Base-by-base conservation (phyloP, 78 protist species). In the Diacronema lutheri region DNA sequence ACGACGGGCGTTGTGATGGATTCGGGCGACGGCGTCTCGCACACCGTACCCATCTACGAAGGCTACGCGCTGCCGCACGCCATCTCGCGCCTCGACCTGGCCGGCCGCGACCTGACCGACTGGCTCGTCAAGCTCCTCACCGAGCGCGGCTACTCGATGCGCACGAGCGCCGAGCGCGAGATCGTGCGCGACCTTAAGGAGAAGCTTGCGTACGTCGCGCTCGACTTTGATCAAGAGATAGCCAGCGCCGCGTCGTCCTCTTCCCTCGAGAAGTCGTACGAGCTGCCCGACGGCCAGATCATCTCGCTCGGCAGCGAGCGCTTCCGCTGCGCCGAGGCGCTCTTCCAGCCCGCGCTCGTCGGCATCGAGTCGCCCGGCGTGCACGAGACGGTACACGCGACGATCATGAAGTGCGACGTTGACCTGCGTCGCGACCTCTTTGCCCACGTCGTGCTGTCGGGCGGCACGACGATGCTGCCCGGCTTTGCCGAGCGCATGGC, bases 1-100 rank as follows among this genome's bases (percentile, higher is more conserved):
- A 92, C 94, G 85, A 92, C 97, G 64, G 97, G 99, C 58, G 82
- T 94, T 60, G 99, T 98, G 40, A 58, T 97, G 81, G 98, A 97
- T 86, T 91, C 96, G 40, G 99, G 99, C 16, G 98, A 93, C 64
- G 99, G 98, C 81, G 81, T 74, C 41, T 13, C 81, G 23, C 56
- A 74, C 56, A 14, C 29, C 21, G 97, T 95, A 31, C 99, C 99
- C 57, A 86, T 98, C 87, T 94, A 91, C 89, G 99, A 98, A 96
- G 91, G 38, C 57, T 98, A 21, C 95, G 95, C 86, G 79, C 94
- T 44, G 97, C 92, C 60, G 91, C 96, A 90, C 86, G 93, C 96
- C 84, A 90, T 97, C 74, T 78, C 66, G 16, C 96, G 97, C 33
- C 84, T 95, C 38, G 97, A 96, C 76, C 62, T 96, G 21, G 99